Percentiles rank a stretch among this genome's conserved stretches.
Evolutionary conservation across 2,329 filamentous ascomycete species (phyloP).

Genomic region (Dactylonectria estremocensis): DNA sequence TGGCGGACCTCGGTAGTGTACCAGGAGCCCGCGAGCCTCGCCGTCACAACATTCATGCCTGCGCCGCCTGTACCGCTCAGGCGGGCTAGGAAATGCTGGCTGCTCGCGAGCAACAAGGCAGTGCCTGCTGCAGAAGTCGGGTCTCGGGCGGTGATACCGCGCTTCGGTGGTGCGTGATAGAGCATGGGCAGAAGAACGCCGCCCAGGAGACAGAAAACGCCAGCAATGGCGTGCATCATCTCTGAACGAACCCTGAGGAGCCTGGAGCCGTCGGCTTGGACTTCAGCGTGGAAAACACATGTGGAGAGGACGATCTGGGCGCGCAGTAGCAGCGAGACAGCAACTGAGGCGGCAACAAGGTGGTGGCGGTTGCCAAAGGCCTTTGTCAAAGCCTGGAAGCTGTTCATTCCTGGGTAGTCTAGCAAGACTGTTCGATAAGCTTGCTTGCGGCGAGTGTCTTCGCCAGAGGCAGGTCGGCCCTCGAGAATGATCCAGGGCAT

Average conservation of each 20-base stretch:
- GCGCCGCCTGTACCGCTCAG: slow-evolving; percentile 45
- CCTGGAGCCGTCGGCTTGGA: slow-evolving; percentile 38
- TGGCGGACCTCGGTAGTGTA: slow-evolving; percentile 47
- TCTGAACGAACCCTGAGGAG: slow-evolving; percentile 39
- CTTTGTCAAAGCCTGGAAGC: slow-evolving; percentile 40
- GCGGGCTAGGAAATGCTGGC: slow-evolving; percentile 43
- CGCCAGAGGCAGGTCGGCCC: slow-evolving; percentile 40
- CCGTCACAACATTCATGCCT: slow-evolving; percentile 41
- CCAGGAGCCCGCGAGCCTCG: slow-evolving; percentile 47
- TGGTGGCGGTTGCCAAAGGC: slow-evolving; percentile 46
- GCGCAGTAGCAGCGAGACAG: slow-evolving; percentile 43
- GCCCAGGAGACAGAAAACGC: slow-evolving; percentile 41
- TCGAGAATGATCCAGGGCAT: slow-evolving; percentile 51
- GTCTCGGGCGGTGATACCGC: slow-evolving; percentile 48
- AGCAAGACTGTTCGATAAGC: slow-evolving; percentile 47
- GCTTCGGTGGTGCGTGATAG: slow-evolving; percentile 45
- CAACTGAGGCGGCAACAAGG: slow-evolving; percentile 44
- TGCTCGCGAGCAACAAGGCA: slow-evolving; percentile 44
- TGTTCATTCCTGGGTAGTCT: slow-evolving; percentile 46
- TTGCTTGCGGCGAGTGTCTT: slow-evolving; percentile 49
- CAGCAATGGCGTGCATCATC: slow-evolving; percentile 45
- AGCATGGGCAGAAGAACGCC: slow-evolving; percentile 44
- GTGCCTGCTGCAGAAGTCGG: slow-evolving; percentile 49
- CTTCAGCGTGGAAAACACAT: slow-evolving; percentile 44
- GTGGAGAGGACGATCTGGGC: slow-evolving; percentile 48